Conservation (phyloP, 192 early-diverging fungal species). For the Entophlyctis luteolus region DNA sequence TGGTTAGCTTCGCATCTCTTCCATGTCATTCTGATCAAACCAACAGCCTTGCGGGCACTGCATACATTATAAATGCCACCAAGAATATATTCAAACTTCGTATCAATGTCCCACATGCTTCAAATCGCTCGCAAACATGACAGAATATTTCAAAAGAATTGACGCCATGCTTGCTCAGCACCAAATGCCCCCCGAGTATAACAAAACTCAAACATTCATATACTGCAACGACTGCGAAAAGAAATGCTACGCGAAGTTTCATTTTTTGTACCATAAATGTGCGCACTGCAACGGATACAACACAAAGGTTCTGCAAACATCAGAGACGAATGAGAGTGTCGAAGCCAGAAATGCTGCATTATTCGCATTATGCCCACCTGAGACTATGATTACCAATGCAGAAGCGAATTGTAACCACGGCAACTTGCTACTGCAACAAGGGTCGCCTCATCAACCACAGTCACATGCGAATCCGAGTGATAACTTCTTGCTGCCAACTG, state of each 20-base stretch:
- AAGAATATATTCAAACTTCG: slow-evolving; percentile 78
- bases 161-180: slow-evolving; percentile 75
- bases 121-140: slow-evolving; percentile 85
- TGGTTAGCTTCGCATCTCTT: slow-evolving; percentile 49
- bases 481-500: no score
- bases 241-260: slow-evolving; percentile 77
- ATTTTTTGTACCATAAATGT: slow-evolving; percentile 97
- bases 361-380: no score
- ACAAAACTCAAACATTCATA: slow-evolving; percentile 61
- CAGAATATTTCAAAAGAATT: slow-evolving; percentile 73
- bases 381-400: no score
- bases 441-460: no score
- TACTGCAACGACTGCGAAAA: slow-evolving; percentile 96
- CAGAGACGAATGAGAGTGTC: slow-evolving; percentile 27
- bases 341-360: no score
- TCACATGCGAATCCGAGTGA: no score
- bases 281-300: slow-evolving; percentile 79
- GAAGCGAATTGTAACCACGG: no score
- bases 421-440: no score
- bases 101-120: slow-evolving; percentile 95
- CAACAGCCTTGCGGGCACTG: slow-evolving; percentile 82
- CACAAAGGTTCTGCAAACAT: slow-evolving; percentile 75
- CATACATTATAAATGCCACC: slow-evolving; percentile 83
- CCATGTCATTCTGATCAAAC: neutral
- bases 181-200: slow-evolving; percentile 88